Conservation (phyloP, 2,329 filamentous ascomycete genomes). For the Lachnellula suecica region DNA sequence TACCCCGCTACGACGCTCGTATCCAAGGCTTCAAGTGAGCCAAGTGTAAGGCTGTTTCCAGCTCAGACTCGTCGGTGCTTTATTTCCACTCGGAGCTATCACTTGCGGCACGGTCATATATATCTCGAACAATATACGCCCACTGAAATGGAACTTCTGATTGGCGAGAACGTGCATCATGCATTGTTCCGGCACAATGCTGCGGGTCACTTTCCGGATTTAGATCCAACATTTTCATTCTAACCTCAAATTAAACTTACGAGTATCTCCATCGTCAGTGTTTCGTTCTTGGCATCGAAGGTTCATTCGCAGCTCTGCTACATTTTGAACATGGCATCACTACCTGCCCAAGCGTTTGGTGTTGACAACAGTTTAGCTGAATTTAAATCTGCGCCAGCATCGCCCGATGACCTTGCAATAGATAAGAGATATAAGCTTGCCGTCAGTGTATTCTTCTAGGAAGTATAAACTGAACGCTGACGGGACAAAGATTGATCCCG, state of each 20-base stretch:
- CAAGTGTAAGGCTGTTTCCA: no score
- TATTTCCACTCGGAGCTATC: no score
- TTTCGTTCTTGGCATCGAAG: no score
- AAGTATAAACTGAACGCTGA: background rate
- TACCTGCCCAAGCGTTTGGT: background rate
- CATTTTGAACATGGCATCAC: background rate
- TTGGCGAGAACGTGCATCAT: background rate
- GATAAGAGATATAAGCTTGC: background rate
- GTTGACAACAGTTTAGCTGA: background rate
- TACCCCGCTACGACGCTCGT: background rate
- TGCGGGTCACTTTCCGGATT: no score
- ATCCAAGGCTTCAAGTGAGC: no score
- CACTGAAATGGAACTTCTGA: background rate
- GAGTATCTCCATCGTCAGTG: no score
- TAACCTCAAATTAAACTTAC: no score
- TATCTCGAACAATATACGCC: no score
- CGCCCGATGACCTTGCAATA: background rate
- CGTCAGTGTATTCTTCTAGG: background rate
- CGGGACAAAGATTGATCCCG: conserved; percentile 1
- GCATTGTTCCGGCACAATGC: no score
- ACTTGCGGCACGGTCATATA: no score
- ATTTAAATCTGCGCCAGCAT: background rate
- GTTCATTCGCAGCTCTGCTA: no score
- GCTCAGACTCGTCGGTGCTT: no score
- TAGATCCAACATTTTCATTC: background rate